phyloP scores from a whole-genome alignment of 1,284 basidiomycete species.

The Cryptococcus sp. region DNA sequence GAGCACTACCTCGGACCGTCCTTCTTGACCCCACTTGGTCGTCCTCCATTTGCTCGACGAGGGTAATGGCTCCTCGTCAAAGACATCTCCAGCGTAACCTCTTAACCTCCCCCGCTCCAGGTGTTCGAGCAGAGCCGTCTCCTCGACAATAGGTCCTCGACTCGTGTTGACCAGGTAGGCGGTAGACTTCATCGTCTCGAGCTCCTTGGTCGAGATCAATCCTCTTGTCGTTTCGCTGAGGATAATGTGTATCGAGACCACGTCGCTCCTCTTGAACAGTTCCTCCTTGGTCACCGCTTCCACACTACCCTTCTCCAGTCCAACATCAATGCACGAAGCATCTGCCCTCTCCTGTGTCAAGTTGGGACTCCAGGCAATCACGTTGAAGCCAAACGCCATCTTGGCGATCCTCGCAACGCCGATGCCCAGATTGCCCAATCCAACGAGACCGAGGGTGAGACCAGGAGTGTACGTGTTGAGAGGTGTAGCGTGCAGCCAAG shows the following conservation, averaged over 20 bases:
- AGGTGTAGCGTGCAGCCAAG: slow-evolving; percentile 13
- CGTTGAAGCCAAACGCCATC: slow-evolving; percentile 54
- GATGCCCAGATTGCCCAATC: slow-evolving; percentile 56
- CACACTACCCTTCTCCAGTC: slow-evolving; percentile 28
- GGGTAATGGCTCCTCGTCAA: slow-evolving; percentile 59
- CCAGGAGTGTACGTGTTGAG: slow-evolving; percentile 36
- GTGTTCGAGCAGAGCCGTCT: slow-evolving; percentile 50
- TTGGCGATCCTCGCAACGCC: slow-evolving; percentile 52
- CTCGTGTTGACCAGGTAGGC: slow-evolving; percentile 62
- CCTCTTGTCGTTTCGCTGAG: slow-evolving; percentile 53
- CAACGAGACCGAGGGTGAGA: slow-evolving; percentile 57
- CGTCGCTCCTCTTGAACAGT: slow-evolving; percentile 54
- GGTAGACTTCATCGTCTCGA: slow-evolving; percentile 54
- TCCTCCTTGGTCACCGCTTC: slow-evolving; percentile 51
- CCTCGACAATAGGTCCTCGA: slow-evolving; percentile 58
- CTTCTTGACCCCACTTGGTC: slow-evolving; percentile 49
- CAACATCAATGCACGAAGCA: slow-evolving; percentile 50
- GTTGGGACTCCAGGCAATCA: slow-evolving; percentile 61
- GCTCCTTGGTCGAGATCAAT: slow-evolving; percentile 51
- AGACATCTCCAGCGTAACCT: slow-evolving; percentile 50
- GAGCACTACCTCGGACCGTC: slow-evolving; percentile 33
- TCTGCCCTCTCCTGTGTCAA: slow-evolving; percentile 57
- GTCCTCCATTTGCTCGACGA: slow-evolving; percentile 51
- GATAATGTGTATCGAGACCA: slow-evolving; percentile 59
- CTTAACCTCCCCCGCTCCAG: slow-evolving; percentile 25